These are phyloP conservation scores for Ajuga reptans DNA, from an alignment of 305 asterid genomes.

Conservation along the genomic window DNA sequence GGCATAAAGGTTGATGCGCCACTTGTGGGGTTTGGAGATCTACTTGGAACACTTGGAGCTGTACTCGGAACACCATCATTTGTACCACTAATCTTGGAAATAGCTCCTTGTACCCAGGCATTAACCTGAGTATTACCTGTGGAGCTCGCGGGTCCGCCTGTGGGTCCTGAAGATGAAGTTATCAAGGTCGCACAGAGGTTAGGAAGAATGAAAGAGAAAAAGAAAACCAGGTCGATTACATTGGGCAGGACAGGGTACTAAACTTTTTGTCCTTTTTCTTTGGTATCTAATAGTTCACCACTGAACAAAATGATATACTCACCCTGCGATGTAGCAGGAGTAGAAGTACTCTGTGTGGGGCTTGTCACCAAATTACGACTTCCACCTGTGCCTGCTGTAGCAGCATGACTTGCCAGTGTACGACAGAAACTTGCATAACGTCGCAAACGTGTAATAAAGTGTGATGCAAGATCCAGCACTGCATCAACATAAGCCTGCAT, in stretches of 20 bases:
- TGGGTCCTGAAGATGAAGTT: conserved; percentile 45
- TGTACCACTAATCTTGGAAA: conserved; percentile 87
- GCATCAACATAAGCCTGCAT: conserved; percentile 96
- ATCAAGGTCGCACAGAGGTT: conserved; percentile 17
- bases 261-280: background rate
- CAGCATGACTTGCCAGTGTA: conserved; percentile 95
- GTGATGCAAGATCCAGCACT: conserved; percentile 95
- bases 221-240: background rate
- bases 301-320: conserved; percentile 24
- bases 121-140: conserved; percentile 87
- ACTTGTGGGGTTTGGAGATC: conserved; percentile 50
- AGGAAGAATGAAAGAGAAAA: conserved; percentile 9
- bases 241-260: background rate
- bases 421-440: conserved; percentile 99
- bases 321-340: conserved; percentile 76
- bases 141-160: conserved; percentile 74
- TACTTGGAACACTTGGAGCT: no score
- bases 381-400: conserved; percentile 90
- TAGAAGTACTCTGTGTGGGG: conserved; percentile 72
- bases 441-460: conserved; percentile 88
- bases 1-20: conserved; percentile 91
- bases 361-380: conserved; percentile 79
- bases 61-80: conserved; percentile 67
- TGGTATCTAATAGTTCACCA: conserved; percentile 14
- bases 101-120: conserved; percentile 99